Evolutionary conservation across 768 basidiomycete species (phyloP), one percentile per base, ranked within the genome.

Genomic region (Psilocybe subaeruginosa): DNA sequence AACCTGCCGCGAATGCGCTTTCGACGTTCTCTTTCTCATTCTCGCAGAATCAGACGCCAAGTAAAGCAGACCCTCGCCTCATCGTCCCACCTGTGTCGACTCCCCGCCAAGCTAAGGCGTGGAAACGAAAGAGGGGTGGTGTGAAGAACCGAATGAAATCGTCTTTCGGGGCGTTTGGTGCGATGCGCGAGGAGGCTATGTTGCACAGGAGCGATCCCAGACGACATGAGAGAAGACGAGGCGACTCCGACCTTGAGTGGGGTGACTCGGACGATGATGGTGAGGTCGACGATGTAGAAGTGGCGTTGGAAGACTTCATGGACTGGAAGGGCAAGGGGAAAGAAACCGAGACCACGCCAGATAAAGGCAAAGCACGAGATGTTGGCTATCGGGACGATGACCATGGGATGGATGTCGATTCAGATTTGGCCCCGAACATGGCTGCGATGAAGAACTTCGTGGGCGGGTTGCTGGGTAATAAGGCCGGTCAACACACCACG

Each of bases 181-280:
- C 84, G 14, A 81, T 82, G 65, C 68, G 82, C 62, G 80, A 82
- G 9, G 89, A 91, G 69, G 82, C 77, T 11, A 73, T 75, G 64
- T 66, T 88, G 65, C 81, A 71, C 16, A 76, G 70, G 16, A 73
- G 68, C 9, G 78, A 80, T n/a, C 68, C 78, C 3, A 75, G 76
- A 57, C 74, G 77, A 72, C 75, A 77, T n/a, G 80, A 86, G 64
- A 75, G 84, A 70, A 80, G 89, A 54, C 73, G 77, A 47, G 88
- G 80, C 0, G 89, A 89, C 68, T 88, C 87, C 30, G 91, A 92
- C 68, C 61, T 91, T 11, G 85, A 90, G 46, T 90, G 86, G 86
- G 88, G 86, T 1, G 82, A 80, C 49, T 76, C 70, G 3, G 78
- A 76, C 12, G 78, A 74, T 39, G 76, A 68, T 9, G 72, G 71